These are phyloP conservation scores for Lodderomyces orthopsilosis DNA, from an alignment of 1,139 yeast genomes.

Conservation along the genomic window DNA sequence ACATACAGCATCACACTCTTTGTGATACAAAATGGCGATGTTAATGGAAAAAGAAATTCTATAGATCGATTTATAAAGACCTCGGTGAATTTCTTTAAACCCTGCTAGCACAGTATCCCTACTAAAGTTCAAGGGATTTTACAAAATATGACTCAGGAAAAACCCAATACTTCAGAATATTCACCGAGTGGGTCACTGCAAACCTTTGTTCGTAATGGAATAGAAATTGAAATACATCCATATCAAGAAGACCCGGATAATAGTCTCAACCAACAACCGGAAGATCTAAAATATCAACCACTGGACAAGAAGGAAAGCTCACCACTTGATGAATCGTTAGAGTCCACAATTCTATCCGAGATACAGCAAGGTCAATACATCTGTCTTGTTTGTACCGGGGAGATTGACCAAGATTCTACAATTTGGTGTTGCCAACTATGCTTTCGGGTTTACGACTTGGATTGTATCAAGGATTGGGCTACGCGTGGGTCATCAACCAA, in stretches of 20 bases:
- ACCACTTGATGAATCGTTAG: slow-evolving; percentile 27
- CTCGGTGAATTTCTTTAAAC: too few relatives aligned
- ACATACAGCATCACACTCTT: too few relatives aligned
- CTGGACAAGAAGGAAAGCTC: slow-evolving; percentile 9
- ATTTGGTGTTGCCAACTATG: slow-evolving; percentile 77
- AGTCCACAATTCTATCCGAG: slow-evolving; percentile 47
- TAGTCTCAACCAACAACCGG: neutral
- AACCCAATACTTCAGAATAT: neutral
- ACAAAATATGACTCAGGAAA: neutral
- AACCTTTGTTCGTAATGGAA: slow-evolving; percentile 3
- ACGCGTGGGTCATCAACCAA: slow-evolving; percentile 66
- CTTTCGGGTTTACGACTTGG: slow-evolving; percentile 75
- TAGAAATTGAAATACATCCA: slow-evolving; percentile 5
- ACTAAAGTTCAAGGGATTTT: too few relatives aligned
- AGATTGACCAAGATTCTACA: slow-evolving; percentile 61
- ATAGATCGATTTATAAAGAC: neutral
- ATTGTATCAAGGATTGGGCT: slow-evolving; percentile 84
- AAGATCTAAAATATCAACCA: neutral
- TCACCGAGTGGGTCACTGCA: neutral
- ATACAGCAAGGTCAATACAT: slow-evolving; percentile 66
- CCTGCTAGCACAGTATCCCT: too few relatives aligned
- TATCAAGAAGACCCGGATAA: neutral
- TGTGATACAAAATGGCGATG: too few relatives aligned
- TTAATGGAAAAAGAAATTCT: neutral
- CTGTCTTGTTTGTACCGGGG: slow-evolving; percentile 84